Evolutionary conservation across 169 alveolate genomes (phyloP), one percentile per base, ranked within the genome.

Genomic region (Perkinsus marinus): DNA sequence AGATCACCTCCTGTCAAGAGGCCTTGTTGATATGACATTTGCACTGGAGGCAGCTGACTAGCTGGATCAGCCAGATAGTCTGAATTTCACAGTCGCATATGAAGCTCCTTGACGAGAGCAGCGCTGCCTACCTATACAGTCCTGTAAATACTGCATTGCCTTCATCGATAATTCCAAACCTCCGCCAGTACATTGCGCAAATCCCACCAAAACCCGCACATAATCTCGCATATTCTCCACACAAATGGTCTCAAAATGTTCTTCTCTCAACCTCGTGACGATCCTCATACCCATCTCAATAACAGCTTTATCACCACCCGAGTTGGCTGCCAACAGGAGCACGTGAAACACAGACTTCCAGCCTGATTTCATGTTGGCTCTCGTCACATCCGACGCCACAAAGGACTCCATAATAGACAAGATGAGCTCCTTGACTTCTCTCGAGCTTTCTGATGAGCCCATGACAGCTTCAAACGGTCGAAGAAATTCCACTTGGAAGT

Each of bases 401-500:
- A 90, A 90, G 37, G 36, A 89, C 91, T 89, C 43, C 91, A 57
- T 57, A 6, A 57, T 57, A 13, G 79, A 57, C 79, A 57, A n/a
- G 19, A 41, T 89, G 9, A 69, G 57, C 39, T 92, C 93, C 79
- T 57, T 57, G 34, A 92, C 89, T 17, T 89, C 94, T 46, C 43
- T 19, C 38, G 38, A 10, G 89, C 69, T 92, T 30, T 93, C 47
- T 38, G 94, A 91, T 90, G 92, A 89, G 43, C 90, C 91, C 96
- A 95, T 93, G 22, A 95, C 95, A 10, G 93, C 94, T 90, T 95
- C 96, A 92, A 96, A 96, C 7, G 98, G 98, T 92, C 94, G 94
- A 36, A 97, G 92, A 91, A 97, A 96, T 30, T 95, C 97, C 92
- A 94, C 95, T 93, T 97, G 95, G 92, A 96, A 96, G 90, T 95